Evolutionary conservation across 495 filamentous ascomycete genomes (phyloP), one percentile per base, ranked within the genome.

Genomic region (Cercophora scortea): DNA sequence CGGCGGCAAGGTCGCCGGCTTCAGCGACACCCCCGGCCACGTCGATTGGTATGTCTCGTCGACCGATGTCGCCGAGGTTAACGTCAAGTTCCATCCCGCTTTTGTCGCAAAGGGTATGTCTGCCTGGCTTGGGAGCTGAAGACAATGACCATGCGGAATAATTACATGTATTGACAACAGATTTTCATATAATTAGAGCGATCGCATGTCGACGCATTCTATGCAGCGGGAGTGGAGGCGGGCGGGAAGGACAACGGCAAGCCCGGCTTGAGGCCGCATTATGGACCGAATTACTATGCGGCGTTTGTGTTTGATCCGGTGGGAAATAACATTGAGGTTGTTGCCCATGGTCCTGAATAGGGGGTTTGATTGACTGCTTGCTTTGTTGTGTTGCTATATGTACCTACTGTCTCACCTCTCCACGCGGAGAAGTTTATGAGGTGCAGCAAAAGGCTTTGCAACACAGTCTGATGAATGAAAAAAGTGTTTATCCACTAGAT

Each of bases 251-350:
- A 53, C 55, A 78, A 80, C 59, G 77, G 77, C 2, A 35, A 51
- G 51, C 77, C 78, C 0, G 78, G 76, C 1, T 16, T 70, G 19
- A 65, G 79, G 48, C 33, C 59, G 17, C 17, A 52, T 1, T 77
- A 70, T 59, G 50, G 58, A 15, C 62, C 66, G 25, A 63, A 63
- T 15, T 80, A 79, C 49, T 82, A 75, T 58, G 76, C 61, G 1
- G 73, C 75, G 6, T 80, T 73, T 63, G 65, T 81, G 32, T 44
- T 72, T 17, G 79, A 82, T 67, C 71, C 73, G 1, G 54, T 69
- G 33, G 78, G 78, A 1, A 79, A 79, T 48, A 79, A 79, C 52
- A 61, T 79, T 19, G 76, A 81, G 65, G 62, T 66, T 49, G 65
- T 58, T 13, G 36, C 13, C 13, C 36, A 38, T 38, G 10, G 9